phyloP scores from a whole-genome alignment of 208 protist genomes.

The Phytomonas sp. region DNA sequence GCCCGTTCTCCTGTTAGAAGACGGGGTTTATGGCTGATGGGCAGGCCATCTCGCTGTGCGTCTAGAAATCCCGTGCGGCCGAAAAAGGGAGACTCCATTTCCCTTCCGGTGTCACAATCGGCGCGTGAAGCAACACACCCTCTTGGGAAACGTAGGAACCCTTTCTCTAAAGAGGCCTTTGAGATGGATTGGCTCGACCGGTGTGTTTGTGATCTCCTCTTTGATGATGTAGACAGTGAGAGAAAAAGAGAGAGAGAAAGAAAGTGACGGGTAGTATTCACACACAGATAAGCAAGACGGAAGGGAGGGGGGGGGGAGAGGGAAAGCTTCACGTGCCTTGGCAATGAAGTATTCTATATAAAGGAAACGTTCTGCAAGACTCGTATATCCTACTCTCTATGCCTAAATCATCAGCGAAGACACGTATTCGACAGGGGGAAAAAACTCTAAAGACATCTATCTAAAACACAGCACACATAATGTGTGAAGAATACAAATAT shows the following conservation, averaged over 20 bases:
- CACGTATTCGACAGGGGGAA: neutral
- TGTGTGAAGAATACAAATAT: neutral
- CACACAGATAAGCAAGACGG: constrained; percentile 1
- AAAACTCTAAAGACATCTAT: neutral
- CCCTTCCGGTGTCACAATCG: neutral
- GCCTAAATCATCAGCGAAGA: constrained; percentile 3
- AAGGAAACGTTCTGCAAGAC: neutral
- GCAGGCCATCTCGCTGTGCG: constrained; percentile 25
- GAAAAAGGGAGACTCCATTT: constrained; percentile 62
- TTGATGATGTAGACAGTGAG: constrained; percentile 3
- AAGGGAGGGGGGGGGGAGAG: neutral
- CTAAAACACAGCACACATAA: neutral
- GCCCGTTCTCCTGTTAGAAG: constrained; percentile 7
- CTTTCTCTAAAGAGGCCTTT: constrained; percentile 7
- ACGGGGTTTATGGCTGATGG: constrained; percentile 22
- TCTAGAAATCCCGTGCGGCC: constrained; percentile 64
- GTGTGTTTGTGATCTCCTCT: neutral
- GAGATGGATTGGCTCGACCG: neutral
- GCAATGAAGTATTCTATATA: neutral
- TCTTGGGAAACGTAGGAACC: neutral
- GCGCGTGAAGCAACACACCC: neutral
- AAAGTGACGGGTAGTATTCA: too few relatives aligned
- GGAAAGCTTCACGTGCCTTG: neutral
- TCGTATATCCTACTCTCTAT: neutral
- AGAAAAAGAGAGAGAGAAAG: constrained; percentile 9